Evolutionary conservation across 1,284 basidiomycete species (phyloP), one percentile per base, ranked within the genome.

Genomic region (Rhodotorula sp.): DNA sequence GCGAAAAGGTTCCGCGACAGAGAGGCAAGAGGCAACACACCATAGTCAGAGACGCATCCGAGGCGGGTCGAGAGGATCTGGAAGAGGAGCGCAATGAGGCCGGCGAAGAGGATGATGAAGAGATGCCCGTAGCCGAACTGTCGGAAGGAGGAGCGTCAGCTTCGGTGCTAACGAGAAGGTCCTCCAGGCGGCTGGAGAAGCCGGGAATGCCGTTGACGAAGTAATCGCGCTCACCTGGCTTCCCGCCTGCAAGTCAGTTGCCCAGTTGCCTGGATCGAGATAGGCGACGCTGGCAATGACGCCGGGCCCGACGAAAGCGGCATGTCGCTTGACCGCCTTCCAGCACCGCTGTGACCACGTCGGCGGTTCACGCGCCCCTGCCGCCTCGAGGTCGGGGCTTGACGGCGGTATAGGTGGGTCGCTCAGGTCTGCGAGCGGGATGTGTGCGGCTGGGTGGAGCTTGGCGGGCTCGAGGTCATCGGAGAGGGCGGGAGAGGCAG

Each of bases 21-120:
- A 13, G 19, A 21, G 14, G 13, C 8, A 17, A 23, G 14, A 19
- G 16, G 16, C 42, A 52, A 52, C 70, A 54, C 19, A 73, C 74
- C 74, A 44, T 69, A 64, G 25, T 81, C 81, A 21, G 84, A 85
- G 7, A 85, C 83, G 54, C 84, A 82, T 8, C 86, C 86, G 8
- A 87, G 78, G 48, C 86, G 80, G 25, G 84, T 83, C 0, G 84
- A 80, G 42, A 84, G 80, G 52, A 83, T 79, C 72, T 84, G 83
- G 64, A 92, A 84, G 68, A 90, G 86, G 3, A 90, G 87, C 16
- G 92, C 93, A 67, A 92, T 89, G n/a, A 94, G 77, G 25, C 92
- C 91, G 0, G 93, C 87, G 23, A 96, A 79, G 4, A 97, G 85
- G 17, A 97, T 89, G 61, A 96, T 86, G 79, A 95, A 94, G 52